phyloP scores from a whole-genome alignment of 768 basidiomycete species.

The Trametes gibbosa region DNA sequence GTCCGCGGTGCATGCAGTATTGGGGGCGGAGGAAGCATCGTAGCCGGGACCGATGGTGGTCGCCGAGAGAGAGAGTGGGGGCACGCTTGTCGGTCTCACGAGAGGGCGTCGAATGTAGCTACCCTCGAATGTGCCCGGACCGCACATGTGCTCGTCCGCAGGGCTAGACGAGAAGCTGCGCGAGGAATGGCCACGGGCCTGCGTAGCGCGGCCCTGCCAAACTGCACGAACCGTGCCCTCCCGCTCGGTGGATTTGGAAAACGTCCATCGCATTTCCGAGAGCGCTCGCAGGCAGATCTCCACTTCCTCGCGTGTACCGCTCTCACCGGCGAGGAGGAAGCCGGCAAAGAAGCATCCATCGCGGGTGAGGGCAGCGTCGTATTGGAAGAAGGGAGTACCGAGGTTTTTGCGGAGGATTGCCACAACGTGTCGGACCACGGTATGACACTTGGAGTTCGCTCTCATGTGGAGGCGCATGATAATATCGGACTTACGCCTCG shows the following conservation, averaged over 20 bases:
- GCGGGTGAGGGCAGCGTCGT: constrained; percentile 81
- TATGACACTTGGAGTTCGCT: constrained; percentile 42
- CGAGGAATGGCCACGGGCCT: constrained; percentile 15
- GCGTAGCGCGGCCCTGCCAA: constrained; percentile 35
- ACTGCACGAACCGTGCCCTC: constrained; percentile 55
- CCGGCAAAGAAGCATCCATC: constrained; percentile 92
- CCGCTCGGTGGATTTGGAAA: constrained; percentile 70
- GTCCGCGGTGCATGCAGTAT: constrained; percentile 22
- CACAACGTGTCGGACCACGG: constrained; percentile 46
- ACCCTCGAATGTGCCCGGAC: constrained; percentile 13
- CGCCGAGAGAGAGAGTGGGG: constrained; percentile 23
- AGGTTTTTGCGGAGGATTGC: constrained; percentile 45
- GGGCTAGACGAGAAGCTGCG: constrained; percentile 19
- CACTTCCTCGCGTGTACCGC: constrained; percentile 50
- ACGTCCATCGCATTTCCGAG: constrained; percentile 80
- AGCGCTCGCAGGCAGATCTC: constrained; percentile 68
- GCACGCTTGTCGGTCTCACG: constrained; percentile 25
- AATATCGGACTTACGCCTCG: constrained; percentile 26
- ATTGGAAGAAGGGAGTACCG: constrained; percentile 66
- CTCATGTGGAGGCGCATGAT: constrained; percentile 41
- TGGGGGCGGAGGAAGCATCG: constrained; percentile 21
- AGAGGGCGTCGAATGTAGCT: constrained; percentile 21
- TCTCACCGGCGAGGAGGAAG: constrained; percentile 61
- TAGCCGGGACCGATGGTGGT: constrained; percentile 14
- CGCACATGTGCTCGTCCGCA: constrained; percentile 15